Percentiles rank a stretch among this genome's conserved stretches.
Conservation (phyloP, 345 rosid species). For the Euphorbia lathyris region DNA sequence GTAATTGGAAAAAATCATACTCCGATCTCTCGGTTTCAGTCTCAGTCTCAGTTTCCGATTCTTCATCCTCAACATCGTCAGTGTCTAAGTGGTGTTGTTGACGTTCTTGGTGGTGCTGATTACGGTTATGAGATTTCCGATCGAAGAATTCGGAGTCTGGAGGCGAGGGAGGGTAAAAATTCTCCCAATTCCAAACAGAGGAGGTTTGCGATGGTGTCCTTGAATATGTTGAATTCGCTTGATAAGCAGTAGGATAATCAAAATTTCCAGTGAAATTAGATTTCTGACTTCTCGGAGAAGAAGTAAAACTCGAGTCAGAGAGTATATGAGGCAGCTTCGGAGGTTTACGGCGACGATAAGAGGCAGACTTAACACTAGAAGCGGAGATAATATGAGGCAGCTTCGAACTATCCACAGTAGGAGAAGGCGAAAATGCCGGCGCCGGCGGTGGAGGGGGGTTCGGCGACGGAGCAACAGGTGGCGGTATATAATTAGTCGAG, state of each 20-base stretch:
- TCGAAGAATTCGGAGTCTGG: slow-evolving; percentile 85
- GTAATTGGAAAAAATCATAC: slow-evolving; percentile 50
- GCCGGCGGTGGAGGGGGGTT: slow-evolving; percentile 49
- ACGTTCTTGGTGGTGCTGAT: slow-evolving; percentile 13
- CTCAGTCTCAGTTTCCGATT: slow-evolving; percentile 25
- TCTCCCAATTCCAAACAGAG: slow-evolving; percentile 98
- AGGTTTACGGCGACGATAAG: slow-evolving; percentile 30
- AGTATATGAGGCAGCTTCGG: slow-evolving; percentile 84
- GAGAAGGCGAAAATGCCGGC: slow-evolving; percentile 36
- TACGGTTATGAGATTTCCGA: slow-evolving; percentile 36
- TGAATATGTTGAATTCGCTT: slow-evolving; percentile 60
- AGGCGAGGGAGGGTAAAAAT: slow-evolving; percentile 91
- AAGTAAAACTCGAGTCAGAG: slow-evolving; percentile 72
- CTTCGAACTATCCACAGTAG: slow-evolving; percentile 48
- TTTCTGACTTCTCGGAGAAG: slow-evolving; percentile 61
- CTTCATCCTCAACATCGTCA: slow-evolving; percentile 20
- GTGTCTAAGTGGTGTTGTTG: slow-evolving; percentile 26
- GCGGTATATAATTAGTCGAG: slow-evolving; percentile 27
- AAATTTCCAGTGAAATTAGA: slow-evolving; percentile 44
- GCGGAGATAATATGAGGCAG: slow-evolving; percentile 52
- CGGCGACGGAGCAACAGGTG: slow-evolving; percentile 45
- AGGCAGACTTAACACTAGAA: slow-evolving; percentile 27
- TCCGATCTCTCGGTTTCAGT: slow-evolving; percentile 63
- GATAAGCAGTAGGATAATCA: slow-evolving; percentile 63
- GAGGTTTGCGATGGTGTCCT: slow-evolving; percentile 85